These are phyloP conservation scores for Claviceps africana DNA, from an alignment of 2,329 filamentous ascomycete species.

Conservation along the genomic window DNA sequence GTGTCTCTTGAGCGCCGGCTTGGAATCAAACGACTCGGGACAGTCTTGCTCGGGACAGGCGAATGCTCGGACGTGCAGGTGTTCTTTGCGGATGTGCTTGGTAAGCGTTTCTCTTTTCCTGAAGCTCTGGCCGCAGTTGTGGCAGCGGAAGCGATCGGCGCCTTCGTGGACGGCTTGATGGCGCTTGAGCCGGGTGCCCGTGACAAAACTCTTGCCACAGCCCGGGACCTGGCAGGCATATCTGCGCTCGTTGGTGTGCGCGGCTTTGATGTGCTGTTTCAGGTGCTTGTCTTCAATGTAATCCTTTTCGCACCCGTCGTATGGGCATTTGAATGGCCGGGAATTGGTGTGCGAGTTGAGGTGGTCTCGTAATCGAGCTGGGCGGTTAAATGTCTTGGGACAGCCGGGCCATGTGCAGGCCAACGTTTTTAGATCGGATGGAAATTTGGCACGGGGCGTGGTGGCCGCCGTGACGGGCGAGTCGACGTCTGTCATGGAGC, in stretches of 20 bases:
- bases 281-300: conserved; percentile 82
- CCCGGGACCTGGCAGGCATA: conserved; percentile 57
- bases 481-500: conserved; percentile 17
- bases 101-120: conserved; percentile 78
- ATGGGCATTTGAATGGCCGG: conserved; percentile 60
- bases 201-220: conserved; percentile 72
- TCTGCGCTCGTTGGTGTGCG: conserved; percentile 57
- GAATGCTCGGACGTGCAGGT: conserved; percentile 59
- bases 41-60: conserved; percentile 52
- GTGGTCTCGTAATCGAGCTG: conserved; percentile 66
- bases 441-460: conserved; percentile 39
- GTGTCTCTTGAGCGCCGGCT: conserved; percentile 58
- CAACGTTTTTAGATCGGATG: conserved; percentile 63
- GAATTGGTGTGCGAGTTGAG: conserved; percentile 76
- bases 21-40: conserved; percentile 56
- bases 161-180: conserved; percentile 65
- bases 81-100: conserved; percentile 64
- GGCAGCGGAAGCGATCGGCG: conserved; percentile 61
- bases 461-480: conserved; percentile 21
- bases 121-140: conserved; percentile 64
- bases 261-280: conserved; percentile 69
- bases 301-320: conserved; percentile 61
- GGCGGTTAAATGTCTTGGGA: conserved; percentile 74
- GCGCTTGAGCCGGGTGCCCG: conserved; percentile 59
- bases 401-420: conserved; percentile 63